Evolutionary conservation across 148 eudicot genomes (phyloP), one percentile per base, ranked within the genome.

Genomic region (Spergularia bocconei): DNA sequence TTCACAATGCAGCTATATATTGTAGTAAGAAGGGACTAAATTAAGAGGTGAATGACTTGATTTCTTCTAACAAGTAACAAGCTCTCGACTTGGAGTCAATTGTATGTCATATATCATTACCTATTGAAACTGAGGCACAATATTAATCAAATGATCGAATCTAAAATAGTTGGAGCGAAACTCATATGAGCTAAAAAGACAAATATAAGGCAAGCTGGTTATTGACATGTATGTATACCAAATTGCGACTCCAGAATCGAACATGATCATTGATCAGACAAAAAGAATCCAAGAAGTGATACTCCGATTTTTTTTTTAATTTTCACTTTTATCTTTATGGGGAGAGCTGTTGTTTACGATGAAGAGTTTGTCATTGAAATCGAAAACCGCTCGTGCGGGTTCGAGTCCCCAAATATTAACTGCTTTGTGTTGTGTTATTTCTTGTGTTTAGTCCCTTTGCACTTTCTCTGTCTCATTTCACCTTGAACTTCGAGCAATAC

Each of bases 321-420:
- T 12, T 38, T 57, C 0, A 39, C 13, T 13, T 17, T 19, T 11
- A 10, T 3, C 4, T 14, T 61, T 60, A 23, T 47, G 23, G 19
- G 58, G 60, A 39, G 70, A 41, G 20, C 2, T 29, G 36, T 29
- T 29, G 36, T 3, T 29, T 29, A 29, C 36, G 36, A 29, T 29
- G 2, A 56, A 19, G 53, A 36, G 64, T 29, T 29, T 14, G 82
- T 77, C 70, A 63, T 77, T 69, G 71, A 75, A 82, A 47, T 82
- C 82, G 63, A 80, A 79, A 82, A 36, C 82, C 85, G 79, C 89
- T 84, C 89, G 89, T 84, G 89, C 82, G 89, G 85, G 87, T 79
- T 79, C 39, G 48, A 71, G 64, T 76, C 62, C 80, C 84, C 8
- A 81, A 17, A 77, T 52, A 53, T 63, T 74, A 79, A 74, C 74